Evolutionary conservation across 257 asterid species (phyloP), one percentile per base, ranked within the genome.

Genomic region (Coffea eugenioides): DNA sequence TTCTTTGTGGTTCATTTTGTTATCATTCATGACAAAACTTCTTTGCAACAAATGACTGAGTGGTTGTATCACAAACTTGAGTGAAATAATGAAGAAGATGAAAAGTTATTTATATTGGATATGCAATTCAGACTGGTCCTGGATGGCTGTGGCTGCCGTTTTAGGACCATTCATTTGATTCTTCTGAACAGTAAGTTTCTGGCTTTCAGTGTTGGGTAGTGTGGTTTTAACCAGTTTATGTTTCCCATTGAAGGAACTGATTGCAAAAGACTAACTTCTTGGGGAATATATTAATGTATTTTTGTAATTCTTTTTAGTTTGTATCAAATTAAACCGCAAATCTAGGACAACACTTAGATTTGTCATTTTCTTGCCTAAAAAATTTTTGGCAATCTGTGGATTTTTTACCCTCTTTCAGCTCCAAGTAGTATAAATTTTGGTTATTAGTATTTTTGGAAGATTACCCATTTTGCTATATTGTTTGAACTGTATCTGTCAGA

Each of bases 51-150:
- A 31, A 14, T 34, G 25, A 12, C 64, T 72, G 39, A 75, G 51
- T 62, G 62, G 57, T 59, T 48, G 12, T 71, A 45, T 56, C 45
- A 45, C 20, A 48, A 45, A 46, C 39, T 66, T 16, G 73, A 54
- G 69, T 9, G 9, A 39, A 59, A 27, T 18, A 57, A 18, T 46
- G 39, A 41, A 39, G 49, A 54, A 25, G 71, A 69, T 70, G 48
- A 43, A 69, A n/a, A 59, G 7, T 70, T 79, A 59, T 14, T 45
- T 20, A 27, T 14, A n/a, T 10, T 52, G 75, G 69, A 14, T 52
- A 74, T 41, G 57, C 41, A 41, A 59, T 56, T 36, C 68, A 41
- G 78, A 73, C 43, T 80, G 78, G 12, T 79, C 43, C 79, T 12
- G 12, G 8, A 75, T 59, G 8, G 7, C 5, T 57, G 18, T 74